Evolutionary conservation across 768 basidiomycete genomes (phyloP), one percentile per base, ranked within the genome.

Genomic region (Termitomyces sp.): DNA sequence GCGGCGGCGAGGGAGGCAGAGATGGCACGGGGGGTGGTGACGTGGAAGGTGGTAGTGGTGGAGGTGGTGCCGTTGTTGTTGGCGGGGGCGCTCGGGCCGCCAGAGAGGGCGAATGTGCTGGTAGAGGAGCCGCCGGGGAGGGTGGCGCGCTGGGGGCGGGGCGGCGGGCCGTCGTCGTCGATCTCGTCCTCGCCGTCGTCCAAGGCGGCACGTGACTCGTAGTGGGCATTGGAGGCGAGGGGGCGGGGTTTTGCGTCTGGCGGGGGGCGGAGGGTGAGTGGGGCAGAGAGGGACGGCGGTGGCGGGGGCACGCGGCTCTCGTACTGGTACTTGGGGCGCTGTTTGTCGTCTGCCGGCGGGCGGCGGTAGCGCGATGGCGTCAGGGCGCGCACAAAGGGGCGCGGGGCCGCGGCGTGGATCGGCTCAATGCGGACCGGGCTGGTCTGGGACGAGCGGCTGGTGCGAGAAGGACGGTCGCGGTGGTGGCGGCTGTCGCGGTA

Each of bases 341-440:
- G 32, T 0, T 31, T 55, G n/a, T 29, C 46, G 14, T 32, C 32
- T 1, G 32, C 3, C 32, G 14, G n/a, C 22, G 16, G 6, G 31
- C 18, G 31, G 16, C 60, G 60, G 34, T 46, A 46, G 5, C 54
- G 43, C 0, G 54, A 52, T 0, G 60, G 61, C 0, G 61, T 62
- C 20, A 61, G 31, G 10, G 32, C 34, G 6, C 61, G 48, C 2
- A 61, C 7, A 24, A 34, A 61, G 0, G 57, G 37, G 8, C 61
- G 27, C 0, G 61, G 53, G 1, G 37, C 48, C 0, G 49, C 27
- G 2, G 44, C 34, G 1, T 55, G 55, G 9, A 61, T 1, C 2
- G 61, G 54, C 27, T 58, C 55, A 5, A 61, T 54, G 8, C 61
- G 57, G 0, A 56, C 57, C 9, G 61, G 61, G 1, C 57, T 59